Evolutionary conservation across 768 basidiomycete genomes (phyloP), one percentile per base, ranked within the genome.

Genomic region (Hericium erinaceus): DNA sequence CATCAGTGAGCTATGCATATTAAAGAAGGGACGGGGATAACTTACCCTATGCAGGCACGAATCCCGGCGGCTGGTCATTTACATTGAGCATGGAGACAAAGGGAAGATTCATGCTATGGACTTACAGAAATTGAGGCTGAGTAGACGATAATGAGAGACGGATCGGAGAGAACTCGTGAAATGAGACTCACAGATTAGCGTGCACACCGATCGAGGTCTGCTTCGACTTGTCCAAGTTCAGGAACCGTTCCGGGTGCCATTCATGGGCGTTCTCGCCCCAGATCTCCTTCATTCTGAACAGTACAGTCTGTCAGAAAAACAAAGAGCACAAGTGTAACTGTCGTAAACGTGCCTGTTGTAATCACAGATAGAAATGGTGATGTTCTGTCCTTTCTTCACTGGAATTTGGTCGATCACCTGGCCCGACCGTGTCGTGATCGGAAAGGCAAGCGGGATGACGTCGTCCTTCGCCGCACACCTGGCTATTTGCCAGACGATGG

Each of bases 101-200:
- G 15, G n/a, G n/a, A 26, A n/a, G 20, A 24, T 12, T n/a, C 11
- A n/a, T 57, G 18, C 33, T 9, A 15, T 46, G 7, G 44, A 48
- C 61, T 55, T 24, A 62, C 61, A 62, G 49, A 62, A 62, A 49
- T 56, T 62, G 50, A 62, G n/a, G 39, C 61, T 62, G 20, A 10
- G 44, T 2, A 9, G 44, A 11, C 8, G 9, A 28, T 51, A 24
- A 24, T 24, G 28, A 24, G 20, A 15, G 9, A 26, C 11, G 22
- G 20, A 26, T 15, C 49, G 16, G 24, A 22, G 11, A 15, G 49
- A 26, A 51, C 12, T 51, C 26, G 16, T 11, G 26, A 22, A 16
- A 15, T 12, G 22, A 33, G 4, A 61, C 61, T 57, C 26, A 62
- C 61, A 62, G 44, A 37, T 61, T 61, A 10, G 61, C 61, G 12